Evolutionary conservation across 306 rosid species (phyloP).

Genomic region (Acacia confusa): DNA sequence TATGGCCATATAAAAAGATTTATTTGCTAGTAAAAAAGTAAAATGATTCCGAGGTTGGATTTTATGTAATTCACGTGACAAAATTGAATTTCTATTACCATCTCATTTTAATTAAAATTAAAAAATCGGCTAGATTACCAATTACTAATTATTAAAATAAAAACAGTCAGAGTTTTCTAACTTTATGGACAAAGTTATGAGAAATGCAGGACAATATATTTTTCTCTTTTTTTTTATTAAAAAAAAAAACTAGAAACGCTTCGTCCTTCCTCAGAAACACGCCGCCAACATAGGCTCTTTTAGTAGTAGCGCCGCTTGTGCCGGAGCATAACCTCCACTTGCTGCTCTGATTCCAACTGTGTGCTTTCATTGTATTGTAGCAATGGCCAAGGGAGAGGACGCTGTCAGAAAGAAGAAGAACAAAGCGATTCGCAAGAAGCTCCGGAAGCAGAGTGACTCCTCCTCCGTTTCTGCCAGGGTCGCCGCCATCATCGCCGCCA

Average conservation of each 20-base stretch:
- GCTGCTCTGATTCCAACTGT: not conserved
- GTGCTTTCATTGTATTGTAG: not conserved
- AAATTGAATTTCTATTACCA: no score
- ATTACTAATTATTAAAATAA: no score
- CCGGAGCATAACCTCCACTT: not conserved
- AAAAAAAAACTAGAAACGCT: not conserved
- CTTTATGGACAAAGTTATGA: no score
- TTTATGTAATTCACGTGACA: not conserved
- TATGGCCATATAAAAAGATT: no score
- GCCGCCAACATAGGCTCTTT: not conserved
- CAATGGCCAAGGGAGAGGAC: constrained; percentile 92
- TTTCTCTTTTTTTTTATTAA: no score
- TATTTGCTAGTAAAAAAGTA: no score
- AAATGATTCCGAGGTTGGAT: not conserved
- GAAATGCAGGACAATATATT: no score
- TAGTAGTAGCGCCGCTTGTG: not conserved
- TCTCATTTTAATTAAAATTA: no score
- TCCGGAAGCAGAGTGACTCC: constrained; percentile 40
- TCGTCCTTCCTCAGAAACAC: not conserved
- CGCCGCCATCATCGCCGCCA: constrained; percentile 83
- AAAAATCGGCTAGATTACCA: no score
- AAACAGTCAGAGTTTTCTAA: no score
- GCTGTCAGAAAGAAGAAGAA: constrained; percentile 53
- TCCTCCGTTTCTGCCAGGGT: constrained; percentile 68
- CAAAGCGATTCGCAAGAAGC: constrained; percentile 58